Evolutionary conservation across 2,329 filamentous ascomycete genomes (phyloP), one percentile per base, ranked within the genome.

Genomic region (Rhynchosporium secalis): DNA sequence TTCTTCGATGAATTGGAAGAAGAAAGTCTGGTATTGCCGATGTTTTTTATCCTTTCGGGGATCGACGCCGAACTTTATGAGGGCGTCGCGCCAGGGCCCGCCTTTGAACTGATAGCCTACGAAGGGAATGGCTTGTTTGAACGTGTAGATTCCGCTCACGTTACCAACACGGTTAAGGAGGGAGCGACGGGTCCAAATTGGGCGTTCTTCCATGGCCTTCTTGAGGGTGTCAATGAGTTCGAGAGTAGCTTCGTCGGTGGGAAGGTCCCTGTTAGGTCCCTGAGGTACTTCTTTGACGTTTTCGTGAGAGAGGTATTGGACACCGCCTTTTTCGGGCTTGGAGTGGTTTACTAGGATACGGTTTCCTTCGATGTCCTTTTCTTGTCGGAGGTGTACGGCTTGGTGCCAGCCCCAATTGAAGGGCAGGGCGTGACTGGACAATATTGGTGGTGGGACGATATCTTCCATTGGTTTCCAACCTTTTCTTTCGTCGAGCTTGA

Each of bases 21-120:
- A 89, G 66, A 97, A 81, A 0, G 92, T 96, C 76, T 99, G 95
- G 75, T 96, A 98, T 60, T 86, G 80, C 40, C 92, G 88, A 72
- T 89, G 93, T 60, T 86, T 83, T 0, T 90, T 86, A 65, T 93
- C 88, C 13, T 78, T 83, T 41, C 95, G 86, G 3, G 95, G 95
- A 73, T 99, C 95, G 26, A 96, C 76, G 9, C 94, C 94, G 74
- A 93, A 95, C 52, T 84, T 86, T 66, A 97, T 86, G 59, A 97
- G 86, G 3, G 90, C 88, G 74, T 98, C 93, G 66, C 92, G 85
- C 89, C 92, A 99, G 0, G 95, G 93, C 0, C 95, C 95, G 28
- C 90, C 92, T 63, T 90, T 89, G 80, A 98, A 97, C 76, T 93
- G 91, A 77, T 96, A 99, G 8, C 90, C 92, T 4, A 91, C 86